These are phyloP conservation scores for Kurtzmaniella fragi DNA, from an alignment of 805 yeast genomes.

Conservation along the genomic window DNA sequence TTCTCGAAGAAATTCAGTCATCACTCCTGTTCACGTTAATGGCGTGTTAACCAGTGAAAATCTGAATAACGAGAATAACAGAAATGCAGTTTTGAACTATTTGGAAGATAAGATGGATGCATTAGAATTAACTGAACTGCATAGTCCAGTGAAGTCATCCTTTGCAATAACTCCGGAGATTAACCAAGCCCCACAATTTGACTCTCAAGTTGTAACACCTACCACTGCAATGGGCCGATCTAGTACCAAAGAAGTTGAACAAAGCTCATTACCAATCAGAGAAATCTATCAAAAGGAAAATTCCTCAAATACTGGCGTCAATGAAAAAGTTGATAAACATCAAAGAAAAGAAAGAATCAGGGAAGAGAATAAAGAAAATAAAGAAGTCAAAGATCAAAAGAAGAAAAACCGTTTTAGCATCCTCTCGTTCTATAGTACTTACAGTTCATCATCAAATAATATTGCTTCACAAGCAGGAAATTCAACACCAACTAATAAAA, in stretches of 20 bases:
- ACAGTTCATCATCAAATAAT: conserved; percentile 18
- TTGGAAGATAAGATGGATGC: conserved; percentile 42
- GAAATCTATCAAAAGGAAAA: background rate
- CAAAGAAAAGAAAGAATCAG: background rate
- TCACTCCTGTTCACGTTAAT: conserved; percentile 39
- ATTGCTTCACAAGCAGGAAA: conserved; percentile 5
- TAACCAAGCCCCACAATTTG: conserved; percentile 27
- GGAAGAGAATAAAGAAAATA: conserved; percentile 20
- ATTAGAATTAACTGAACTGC: conserved; percentile 30
- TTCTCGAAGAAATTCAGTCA: conserved; percentile 35
- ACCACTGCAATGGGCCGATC: background rate
- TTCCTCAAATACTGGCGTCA: conserved; percentile 1
- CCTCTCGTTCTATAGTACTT: conserved; percentile 37
- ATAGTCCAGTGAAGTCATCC: conserved; percentile 15
- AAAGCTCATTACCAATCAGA: no score
- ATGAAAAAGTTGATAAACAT: conserved; percentile 4
- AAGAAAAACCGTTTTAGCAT: conserved; percentile 40
- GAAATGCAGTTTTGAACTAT: conserved; percentile 37
- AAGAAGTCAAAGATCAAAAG: conserved; percentile 15
- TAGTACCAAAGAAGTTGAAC: background rate
- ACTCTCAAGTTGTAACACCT: conserved; percentile 5
- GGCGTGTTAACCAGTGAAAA: conserved; percentile 31
- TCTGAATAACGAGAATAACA: conserved; percentile 18
- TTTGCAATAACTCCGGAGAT: conserved; percentile 21
- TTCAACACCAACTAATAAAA: conserved; percentile 12